Conservation (phyloP, 495 filamentous ascomycete species). For the Neurospora sp. region DNA sequence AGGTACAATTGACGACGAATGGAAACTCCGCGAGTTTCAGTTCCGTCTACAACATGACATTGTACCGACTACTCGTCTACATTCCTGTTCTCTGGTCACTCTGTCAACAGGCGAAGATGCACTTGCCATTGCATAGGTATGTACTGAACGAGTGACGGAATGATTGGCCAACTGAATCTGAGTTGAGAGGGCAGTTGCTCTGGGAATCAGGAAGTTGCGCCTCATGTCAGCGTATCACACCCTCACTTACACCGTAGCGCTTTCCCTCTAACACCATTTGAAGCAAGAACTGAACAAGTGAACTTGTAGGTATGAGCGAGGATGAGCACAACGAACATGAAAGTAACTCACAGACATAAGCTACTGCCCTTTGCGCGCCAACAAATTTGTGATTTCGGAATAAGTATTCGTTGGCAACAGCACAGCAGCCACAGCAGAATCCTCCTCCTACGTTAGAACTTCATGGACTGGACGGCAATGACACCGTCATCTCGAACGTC, state of each 20-base stretch:
- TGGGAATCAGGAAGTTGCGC: not conserved
- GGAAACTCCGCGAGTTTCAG: not conserved
- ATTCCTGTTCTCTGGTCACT: not conserved
- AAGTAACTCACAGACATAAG: not conserved
- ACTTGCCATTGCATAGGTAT: not conserved
- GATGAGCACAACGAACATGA: not conserved
- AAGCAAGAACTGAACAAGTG: not conserved
- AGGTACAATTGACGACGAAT: not conserved
- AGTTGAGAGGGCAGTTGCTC: not conserved
- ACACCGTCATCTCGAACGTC: not conserved
- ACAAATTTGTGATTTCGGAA: not conserved
- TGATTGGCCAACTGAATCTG: not conserved
- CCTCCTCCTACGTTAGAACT: not conserved
- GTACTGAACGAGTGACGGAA: not conserved
- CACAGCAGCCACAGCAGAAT: not conserved
- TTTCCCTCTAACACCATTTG: not conserved
- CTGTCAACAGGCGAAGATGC: not conserved
- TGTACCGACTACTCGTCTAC: not conserved
- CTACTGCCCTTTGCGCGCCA: not conserved
- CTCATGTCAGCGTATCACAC: not conserved
- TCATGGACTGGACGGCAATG: not conserved
- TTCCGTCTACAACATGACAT: not conserved
- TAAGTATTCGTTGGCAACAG: not conserved
- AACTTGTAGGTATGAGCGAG: not conserved
- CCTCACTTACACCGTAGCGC: not conserved